Percentiles rank a stretch among this genome's conserved stretches.
Conservation (phyloP, 2,329 filamentous ascomycete species). For the Penicillium digitatum region DNA sequence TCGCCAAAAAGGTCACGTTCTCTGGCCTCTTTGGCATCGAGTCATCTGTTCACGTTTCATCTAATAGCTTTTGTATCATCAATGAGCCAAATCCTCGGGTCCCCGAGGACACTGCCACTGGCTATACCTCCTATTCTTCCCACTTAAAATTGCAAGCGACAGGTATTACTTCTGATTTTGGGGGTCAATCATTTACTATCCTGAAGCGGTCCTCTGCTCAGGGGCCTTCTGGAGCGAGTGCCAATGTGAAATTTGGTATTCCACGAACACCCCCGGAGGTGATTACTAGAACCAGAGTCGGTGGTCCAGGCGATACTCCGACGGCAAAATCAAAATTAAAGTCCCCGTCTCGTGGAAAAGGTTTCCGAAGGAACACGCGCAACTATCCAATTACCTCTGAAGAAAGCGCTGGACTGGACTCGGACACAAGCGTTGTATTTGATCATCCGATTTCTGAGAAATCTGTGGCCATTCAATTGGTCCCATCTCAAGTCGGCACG, state of each 20-base stretch:
- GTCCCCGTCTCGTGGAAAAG: not conserved
- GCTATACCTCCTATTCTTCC: not conserved
- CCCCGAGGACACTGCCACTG: not conserved
- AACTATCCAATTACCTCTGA: conserved; percentile 25
- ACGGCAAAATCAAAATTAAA: conserved; percentile 4
- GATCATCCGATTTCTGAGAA: conserved; percentile 25
- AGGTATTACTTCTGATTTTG: not conserved
- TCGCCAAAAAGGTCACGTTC: not conserved
- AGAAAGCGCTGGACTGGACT: conserved; percentile 28
- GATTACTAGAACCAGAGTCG: not conserved
- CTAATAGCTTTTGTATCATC: conserved; percentile 5
- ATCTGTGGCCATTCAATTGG: conserved; percentile 19
- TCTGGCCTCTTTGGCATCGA: not conserved
- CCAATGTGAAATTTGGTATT: not conserved
- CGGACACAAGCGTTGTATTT: conserved; percentile 33
- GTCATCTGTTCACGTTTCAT: not conserved
- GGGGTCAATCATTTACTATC: conserved; percentile 3
- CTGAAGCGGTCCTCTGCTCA: not conserved
- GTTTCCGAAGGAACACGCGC: not conserved
- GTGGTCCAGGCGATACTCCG: not conserved
- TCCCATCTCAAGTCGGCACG: conserved; percentile 27
- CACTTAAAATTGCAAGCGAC: not conserved
- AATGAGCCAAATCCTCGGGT: not conserved
- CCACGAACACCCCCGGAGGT: not conserved
- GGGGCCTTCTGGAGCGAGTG: not conserved